Percentiles rank a stretch among this genome's conserved stretches.
These are phyloP conservation scores for Dovyalis caffra DNA, from an alignment of 345 rosid genomes.

Conservation along the genomic window DNA sequence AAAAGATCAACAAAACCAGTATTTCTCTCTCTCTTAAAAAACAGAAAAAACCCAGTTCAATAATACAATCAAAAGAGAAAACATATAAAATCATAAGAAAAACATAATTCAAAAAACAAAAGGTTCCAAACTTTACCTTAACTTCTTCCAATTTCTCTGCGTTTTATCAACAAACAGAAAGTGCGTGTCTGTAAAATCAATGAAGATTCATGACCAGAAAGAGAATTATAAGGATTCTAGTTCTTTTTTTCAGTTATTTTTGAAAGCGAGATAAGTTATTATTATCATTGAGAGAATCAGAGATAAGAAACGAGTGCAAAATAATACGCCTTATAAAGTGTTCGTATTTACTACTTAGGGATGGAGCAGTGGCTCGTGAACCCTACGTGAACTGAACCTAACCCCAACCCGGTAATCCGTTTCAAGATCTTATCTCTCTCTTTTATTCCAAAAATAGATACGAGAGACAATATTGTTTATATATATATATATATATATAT, in stretches of 20 bases:
- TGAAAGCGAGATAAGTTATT: background rate
- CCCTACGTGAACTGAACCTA: background rate
- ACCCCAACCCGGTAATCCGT: background rate
- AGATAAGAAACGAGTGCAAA: background rate
- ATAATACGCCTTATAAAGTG: background rate
- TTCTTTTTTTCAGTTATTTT: background rate
- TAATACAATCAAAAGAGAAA: too few relatives aligned
- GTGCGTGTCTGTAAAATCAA: background rate
- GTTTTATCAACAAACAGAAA: background rate
- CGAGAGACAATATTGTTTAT: too few relatives aligned
- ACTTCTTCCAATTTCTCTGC: background rate
- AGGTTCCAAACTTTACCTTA: background rate
- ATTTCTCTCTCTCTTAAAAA: background rate
- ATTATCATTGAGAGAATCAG: background rate
- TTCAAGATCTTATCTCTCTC: too few relatives aligned
- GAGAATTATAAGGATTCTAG: too few relatives aligned
- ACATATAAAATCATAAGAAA: too few relatives aligned
- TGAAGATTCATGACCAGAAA: background rate
- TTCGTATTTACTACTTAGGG: background rate
- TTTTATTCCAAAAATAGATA: too few relatives aligned
- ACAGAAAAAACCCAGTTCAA: background rate
- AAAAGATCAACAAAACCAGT: background rate
- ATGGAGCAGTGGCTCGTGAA: background rate
- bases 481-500: too few relatives aligned
- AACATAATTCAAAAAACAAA: background rate